Conservation (phyloP, 1,284 basidiomycete species). For the Polyporus tsugae region DNA sequence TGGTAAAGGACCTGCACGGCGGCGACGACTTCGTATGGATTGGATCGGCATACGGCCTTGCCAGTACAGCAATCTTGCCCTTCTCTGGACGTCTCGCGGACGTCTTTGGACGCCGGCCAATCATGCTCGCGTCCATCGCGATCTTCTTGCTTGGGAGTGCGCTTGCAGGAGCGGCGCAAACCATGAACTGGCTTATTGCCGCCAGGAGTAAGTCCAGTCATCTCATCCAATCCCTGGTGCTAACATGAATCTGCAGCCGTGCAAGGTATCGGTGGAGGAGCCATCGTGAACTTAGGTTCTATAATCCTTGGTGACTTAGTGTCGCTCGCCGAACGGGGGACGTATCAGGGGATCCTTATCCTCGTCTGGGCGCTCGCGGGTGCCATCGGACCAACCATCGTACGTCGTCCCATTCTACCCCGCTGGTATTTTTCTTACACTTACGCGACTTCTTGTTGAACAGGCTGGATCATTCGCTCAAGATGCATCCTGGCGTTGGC, state of each 20-base stretch:
- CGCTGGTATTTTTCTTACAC: neutral
- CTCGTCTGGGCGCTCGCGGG: conserved; percentile 45
- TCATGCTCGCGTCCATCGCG: conserved; percentile 34
- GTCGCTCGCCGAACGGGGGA: conserved; percentile 47
- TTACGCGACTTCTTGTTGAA: neutral
- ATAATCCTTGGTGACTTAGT: conserved; percentile 50
- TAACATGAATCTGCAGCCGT: conserved; percentile 22
- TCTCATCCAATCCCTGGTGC: neutral
- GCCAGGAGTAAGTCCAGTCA: conserved; percentile 27
- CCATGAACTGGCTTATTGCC: conserved; percentile 54
- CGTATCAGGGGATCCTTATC: conserved; percentile 45
- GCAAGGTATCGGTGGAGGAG: conserved; percentile 51
- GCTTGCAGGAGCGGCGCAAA: conserved; percentile 51
- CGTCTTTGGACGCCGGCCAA: conserved; percentile 38
- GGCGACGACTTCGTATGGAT: conserved; percentile 40
- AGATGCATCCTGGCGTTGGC: conserved; percentile 40
- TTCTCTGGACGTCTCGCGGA: conserved; percentile 38
- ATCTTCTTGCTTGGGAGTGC: conserved; percentile 41
- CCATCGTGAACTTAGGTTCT: conserved; percentile 43
- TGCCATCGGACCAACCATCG: conserved; percentile 40
- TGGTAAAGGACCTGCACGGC: conserved; percentile 37
- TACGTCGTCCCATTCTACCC: neutral
- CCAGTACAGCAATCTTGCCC: conserved; percentile 38
- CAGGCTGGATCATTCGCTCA: conserved; percentile 34
- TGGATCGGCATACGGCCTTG: conserved; percentile 37